phyloP scores from a whole-genome alignment of 78 protist genomes.

The slime mould (Dictyostelium discoideum) region DNA sequence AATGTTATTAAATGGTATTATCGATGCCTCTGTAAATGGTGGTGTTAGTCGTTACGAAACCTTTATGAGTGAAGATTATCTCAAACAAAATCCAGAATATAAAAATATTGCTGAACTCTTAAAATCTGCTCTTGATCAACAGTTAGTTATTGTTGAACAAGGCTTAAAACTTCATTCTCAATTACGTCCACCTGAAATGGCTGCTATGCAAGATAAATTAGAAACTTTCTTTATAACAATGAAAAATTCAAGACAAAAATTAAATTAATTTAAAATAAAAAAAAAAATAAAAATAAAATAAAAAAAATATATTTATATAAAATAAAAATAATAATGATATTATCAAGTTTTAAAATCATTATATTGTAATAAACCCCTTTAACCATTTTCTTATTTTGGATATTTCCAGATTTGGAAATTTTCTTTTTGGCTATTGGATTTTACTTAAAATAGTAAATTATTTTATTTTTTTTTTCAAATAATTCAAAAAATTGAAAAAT shows the following conservation, averaged over 20 bases:
- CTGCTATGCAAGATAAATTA: conserved; percentile 76
- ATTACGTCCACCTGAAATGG: conserved; percentile 64
- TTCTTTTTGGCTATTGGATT: too few species aligned
- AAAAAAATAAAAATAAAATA: too few species aligned
- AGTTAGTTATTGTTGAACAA: conserved; percentile 35
- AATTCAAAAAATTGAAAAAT: too few species aligned
- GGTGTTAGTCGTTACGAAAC: conserved; percentile 73
- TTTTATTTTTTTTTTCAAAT: too few species aligned
- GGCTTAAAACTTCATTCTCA: conserved; percentile 56
- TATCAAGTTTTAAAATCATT: too few species aligned
- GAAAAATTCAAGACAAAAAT: conserved; percentile 19
- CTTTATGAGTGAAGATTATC: conserved; percentile 51
- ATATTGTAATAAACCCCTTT: too few species aligned
- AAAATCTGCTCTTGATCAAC: conserved; percentile 58
- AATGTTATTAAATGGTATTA: conserved; percentile 87
- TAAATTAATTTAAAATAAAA: background rate
- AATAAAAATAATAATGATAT: too few species aligned
- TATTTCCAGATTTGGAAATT: too few species aligned
- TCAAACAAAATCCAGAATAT: conserved; percentile 51
- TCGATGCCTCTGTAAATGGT: conserved; percentile 91
- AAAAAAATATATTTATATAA: too few species aligned
- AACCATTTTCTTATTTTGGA: too few species aligned
- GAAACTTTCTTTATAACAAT: conserved; percentile 36
- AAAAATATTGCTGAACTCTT: conserved; percentile 38
- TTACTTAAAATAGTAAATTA: too few species aligned